Evolutionary conservation across 2,329 filamentous ascomycete genomes (phyloP).

Genomic region (Hymenoscyphus fraxineus): DNA sequence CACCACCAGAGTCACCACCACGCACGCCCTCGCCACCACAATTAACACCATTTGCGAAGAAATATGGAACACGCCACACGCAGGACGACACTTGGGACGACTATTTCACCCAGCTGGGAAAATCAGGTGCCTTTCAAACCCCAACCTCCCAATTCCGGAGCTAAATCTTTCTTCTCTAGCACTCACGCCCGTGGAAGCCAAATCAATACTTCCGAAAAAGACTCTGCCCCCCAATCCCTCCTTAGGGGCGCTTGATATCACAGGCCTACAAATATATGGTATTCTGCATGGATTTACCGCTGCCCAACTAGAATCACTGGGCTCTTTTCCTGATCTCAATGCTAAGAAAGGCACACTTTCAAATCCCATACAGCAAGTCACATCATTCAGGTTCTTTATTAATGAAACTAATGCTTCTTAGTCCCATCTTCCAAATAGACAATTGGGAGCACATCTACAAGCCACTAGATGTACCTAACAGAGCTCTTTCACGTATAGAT

Average conservation of each 20-base stretch:
- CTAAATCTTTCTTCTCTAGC: not conserved
- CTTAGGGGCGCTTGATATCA: not conserved
- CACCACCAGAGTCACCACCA: too few species aligned
- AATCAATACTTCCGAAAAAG: not conserved
- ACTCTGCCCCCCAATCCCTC: not conserved
- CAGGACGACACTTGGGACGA: not conserved
- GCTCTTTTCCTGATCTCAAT: not conserved
- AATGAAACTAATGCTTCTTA: not conserved
- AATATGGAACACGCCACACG: not conserved
- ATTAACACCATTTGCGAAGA: not conserved
- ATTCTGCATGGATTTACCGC: not conserved
- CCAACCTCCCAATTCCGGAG: not conserved
- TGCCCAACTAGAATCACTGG: not conserved
- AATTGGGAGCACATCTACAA: not conserved
- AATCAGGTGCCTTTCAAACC: not conserved
- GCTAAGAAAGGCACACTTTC: not conserved
- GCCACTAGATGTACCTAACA: not conserved
- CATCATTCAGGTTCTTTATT: not conserved
- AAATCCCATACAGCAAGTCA: not conserved
- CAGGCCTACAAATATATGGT: not conserved
- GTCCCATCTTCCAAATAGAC: not conserved
- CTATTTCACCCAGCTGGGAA: not conserved
- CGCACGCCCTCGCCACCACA: not conserved
- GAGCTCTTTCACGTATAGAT: not conserved
- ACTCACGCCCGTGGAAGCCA: not conserved